These are phyloP conservation scores for Strigomonas culicis DNA, from an alignment of 208 protist genomes.

Conservation along the genomic window DNA sequence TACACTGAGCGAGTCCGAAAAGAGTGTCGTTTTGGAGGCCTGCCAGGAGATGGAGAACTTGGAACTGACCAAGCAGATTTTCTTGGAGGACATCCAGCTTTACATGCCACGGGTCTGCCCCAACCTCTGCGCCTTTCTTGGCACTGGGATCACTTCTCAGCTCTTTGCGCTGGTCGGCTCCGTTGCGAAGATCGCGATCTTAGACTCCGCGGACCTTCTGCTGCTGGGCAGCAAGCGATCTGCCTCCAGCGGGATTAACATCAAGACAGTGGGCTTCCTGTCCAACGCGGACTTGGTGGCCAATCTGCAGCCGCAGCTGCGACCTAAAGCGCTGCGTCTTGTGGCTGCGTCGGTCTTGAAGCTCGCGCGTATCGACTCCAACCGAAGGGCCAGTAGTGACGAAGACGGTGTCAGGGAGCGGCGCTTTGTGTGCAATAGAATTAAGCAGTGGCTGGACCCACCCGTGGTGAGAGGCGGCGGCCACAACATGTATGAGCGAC, in stretches of 20 bases:
- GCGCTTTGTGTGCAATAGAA: slow-evolving; percentile 47
- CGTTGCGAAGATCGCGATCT: slow-evolving; percentile 58
- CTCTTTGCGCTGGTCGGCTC: slow-evolving; percentile 85
- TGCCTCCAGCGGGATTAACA: slow-evolving; percentile 52
- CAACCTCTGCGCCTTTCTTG: slow-evolving; percentile 89
- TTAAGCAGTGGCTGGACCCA: slow-evolving; percentile 77
- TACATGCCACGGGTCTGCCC: slow-evolving; percentile 92
- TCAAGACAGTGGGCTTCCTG: slow-evolving; percentile 85
- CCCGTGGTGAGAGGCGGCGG: slow-evolving; percentile 76
- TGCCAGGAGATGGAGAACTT: slow-evolving; percentile 90
- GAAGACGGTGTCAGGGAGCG: slow-evolving; percentile 69
- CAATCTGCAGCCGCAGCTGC: slow-evolving; percentile 77
- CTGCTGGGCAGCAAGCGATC: slow-evolving; percentile 68
- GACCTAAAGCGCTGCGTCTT: slow-evolving; percentile 79
- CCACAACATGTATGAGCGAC: slow-evolving; percentile 84
- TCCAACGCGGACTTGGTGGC: slow-evolving; percentile 82
- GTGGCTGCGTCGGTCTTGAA: slow-evolving; percentile 51
- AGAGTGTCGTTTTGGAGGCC: slow-evolving; percentile 65
- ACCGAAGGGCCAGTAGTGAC: slow-evolving; percentile 61
- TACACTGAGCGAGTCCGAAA: slow-evolving; percentile 51
- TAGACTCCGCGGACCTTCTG: slow-evolving; percentile 67
- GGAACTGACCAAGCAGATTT: slow-evolving; percentile 88
- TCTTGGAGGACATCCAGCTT: slow-evolving; percentile 90
- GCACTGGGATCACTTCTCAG: slow-evolving; percentile 89
- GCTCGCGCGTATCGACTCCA: slow-evolving; percentile 82